Conservation (phyloP, 2,329 filamentous ascomycete genomes). For the Alternaria longipes region DNA sequence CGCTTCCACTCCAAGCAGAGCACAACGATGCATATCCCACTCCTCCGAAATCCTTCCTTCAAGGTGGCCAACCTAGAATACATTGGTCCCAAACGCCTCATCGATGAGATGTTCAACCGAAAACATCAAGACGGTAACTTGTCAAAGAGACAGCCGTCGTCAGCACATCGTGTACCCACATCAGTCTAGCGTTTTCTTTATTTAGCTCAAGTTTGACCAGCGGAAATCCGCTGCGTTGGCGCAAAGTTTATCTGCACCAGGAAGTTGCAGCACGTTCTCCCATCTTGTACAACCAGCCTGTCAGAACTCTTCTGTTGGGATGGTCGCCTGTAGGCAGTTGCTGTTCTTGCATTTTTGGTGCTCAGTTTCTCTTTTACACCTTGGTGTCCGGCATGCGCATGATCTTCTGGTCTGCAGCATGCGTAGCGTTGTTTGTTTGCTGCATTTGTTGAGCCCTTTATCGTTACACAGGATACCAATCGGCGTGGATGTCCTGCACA, state of each 20-base stretch:
- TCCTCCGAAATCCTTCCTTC: constrained; percentile 59
- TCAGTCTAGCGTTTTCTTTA: constrained; percentile 18
- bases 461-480: constrained; percentile 12
- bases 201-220: constrained; percentile 28
- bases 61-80: constrained; percentile 67
- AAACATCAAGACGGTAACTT: constrained; percentile 29
- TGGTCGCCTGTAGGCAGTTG: constrained; percentile 21
- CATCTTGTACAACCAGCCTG: constrained; percentile 34
- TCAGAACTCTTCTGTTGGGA: constrained; percentile 36
- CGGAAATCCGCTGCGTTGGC: constrained; percentile 20
- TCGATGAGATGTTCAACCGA: constrained; percentile 71
- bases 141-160: constrained; percentile 39
- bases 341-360: constrained; percentile 21
- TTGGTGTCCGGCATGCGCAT: constrained; percentile 27
- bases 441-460: constrained; percentile 24
- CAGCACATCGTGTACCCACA: constrained; percentile 34
- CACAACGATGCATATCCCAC: constrained; percentile 62
- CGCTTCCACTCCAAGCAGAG: constrained; percentile 71
- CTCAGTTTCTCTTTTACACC: constrained; percentile 24
- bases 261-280: constrained; percentile 32
- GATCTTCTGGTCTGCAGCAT: constrained; percentile 16
- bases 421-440: constrained; percentile 38
- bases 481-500: constrained; percentile 5
- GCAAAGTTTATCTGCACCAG: constrained; percentile 22
- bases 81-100: constrained; percentile 68